phyloP scores from a whole-genome alignment of 805 yeast genomes.

The Vanderwaltozyma yarrowii region DNA sequence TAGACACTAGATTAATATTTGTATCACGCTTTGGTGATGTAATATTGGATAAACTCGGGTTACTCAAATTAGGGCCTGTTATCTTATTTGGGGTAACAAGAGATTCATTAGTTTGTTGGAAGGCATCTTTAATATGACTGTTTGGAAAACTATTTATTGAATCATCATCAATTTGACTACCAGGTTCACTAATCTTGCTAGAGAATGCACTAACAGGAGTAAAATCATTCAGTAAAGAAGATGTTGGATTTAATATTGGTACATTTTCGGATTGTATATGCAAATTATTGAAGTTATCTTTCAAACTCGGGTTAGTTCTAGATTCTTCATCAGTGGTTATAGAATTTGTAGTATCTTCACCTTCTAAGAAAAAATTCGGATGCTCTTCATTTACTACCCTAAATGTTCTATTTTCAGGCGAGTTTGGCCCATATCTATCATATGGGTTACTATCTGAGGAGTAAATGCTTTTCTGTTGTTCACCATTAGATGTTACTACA shows the following conservation, averaged over 20 bases:
- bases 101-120: neutral
- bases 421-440: neutral
- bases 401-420: slow-evolving; percentile 9
- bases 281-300: no score
- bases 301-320: neutral
- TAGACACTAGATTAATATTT: slow-evolving; percentile 22
- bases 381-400: slow-evolving; percentile 26
- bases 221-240: no score
- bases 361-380: slow-evolving; percentile 14
- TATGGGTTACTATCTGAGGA: neutral
- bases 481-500: no score
- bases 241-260: no score
- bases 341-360: neutral
- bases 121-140: neutral
- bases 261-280: no score
- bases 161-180: no score
- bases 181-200: no score
- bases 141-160: no score
- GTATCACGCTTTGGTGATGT: slow-evolving; percentile 10
- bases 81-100: neutral
- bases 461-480: no score
- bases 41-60: neutral
- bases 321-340: slow-evolving; percentile 4
- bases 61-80: neutral
- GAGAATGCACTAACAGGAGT: neutral